Evolutionary conservation across 495 filamentous ascomycete species (phyloP), one percentile per base, ranked within the genome.

Genomic region (Achaetomiella virescens): DNA sequence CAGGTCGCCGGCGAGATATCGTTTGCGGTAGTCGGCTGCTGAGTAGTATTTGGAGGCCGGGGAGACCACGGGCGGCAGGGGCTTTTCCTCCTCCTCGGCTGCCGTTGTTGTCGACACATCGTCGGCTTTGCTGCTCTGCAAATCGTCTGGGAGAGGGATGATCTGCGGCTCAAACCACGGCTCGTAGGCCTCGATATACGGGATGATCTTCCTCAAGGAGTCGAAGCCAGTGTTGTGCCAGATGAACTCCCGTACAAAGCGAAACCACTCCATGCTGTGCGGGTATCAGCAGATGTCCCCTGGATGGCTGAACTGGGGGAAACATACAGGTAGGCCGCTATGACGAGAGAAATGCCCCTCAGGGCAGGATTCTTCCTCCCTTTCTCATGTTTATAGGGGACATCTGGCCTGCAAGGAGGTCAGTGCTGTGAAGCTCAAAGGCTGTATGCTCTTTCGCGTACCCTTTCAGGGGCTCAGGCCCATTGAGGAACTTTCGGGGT

Each of bases 161-260:
- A 95, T 85, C 33, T 86, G 85, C 3, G 90, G 90, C 62, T 93
- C 89, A 64, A 81, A 91, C 56, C 86, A 80, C 15, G 84, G 78
- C 43, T 81, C 70, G 58, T 86, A 84, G 14, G 76, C 66, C 36
- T 83, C 73, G 14, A 95, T 77, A 37, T 83, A 69, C 10, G 67
- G 62, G 17, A 63, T 59, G 20, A 89, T 73, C 21, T 80, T 65
- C 22, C 81, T 77, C 14, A 93, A 76, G 6, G 72, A 62, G 44
- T 66, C 70, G 57, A 95, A 91, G 6, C 84, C 84, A 22, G 87
- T 87, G 70, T 88, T 89, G 53, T 66, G 72, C 86, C 87, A 95
- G 42, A 67, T 54, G 1, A 46, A 15, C 20, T 62, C 52, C 27
- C 68, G 58, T 9, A 72, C 11, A 43, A 66, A 68, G 14, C 68